Percentiles rank a stretch among this genome's conserved stretches.
phyloP scores from a whole-genome alignment of 345 rosid genomes.

The Salix koriyanagi region DNA sequence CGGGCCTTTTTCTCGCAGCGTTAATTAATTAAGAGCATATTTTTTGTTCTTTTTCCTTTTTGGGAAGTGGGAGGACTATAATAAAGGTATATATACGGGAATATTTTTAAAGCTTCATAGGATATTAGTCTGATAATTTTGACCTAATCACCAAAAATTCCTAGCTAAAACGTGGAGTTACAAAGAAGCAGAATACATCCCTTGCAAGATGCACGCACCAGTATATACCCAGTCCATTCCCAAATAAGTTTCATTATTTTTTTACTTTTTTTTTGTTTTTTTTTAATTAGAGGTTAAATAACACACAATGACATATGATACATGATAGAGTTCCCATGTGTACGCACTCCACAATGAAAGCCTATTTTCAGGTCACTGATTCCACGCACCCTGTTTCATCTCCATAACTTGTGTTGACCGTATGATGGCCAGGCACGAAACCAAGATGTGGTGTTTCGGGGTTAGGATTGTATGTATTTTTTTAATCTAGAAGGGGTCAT shows the following conservation, averaged over 20 bases:
- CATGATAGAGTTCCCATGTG: not conserved
- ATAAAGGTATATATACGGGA: not conserved
- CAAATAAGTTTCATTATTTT: not conserved
- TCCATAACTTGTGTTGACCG: not conserved
- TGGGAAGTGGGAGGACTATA: not conserved
- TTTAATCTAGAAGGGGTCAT: not conserved
- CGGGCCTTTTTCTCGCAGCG: not conserved
- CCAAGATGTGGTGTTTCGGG: not conserved
- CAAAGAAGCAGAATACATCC: not conserved
- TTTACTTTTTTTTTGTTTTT: too few relatives aligned
- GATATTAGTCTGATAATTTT: not conserved
- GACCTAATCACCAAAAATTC: constrained; percentile 1
- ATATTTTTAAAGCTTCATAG: not conserved
- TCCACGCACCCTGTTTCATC: not conserved
- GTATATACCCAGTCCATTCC: not conserved
- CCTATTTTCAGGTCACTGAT: not conserved
- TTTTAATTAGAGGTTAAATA: too few relatives aligned
- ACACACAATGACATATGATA: not conserved
- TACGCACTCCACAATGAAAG: not conserved
- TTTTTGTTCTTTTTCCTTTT: too few relatives aligned
- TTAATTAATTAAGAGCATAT: not conserved
- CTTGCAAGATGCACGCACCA: too few relatives aligned
- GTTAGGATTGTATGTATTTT: not conserved
- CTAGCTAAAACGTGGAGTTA: not conserved
- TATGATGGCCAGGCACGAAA: not conserved